Percentiles rank a stretch among this genome's conserved stretches.
These are phyloP conservation scores for Kalmanozyma brasiliensis DNA, from an alignment of 1,284 basidiomycete species.

Conservation along the genomic window DNA sequence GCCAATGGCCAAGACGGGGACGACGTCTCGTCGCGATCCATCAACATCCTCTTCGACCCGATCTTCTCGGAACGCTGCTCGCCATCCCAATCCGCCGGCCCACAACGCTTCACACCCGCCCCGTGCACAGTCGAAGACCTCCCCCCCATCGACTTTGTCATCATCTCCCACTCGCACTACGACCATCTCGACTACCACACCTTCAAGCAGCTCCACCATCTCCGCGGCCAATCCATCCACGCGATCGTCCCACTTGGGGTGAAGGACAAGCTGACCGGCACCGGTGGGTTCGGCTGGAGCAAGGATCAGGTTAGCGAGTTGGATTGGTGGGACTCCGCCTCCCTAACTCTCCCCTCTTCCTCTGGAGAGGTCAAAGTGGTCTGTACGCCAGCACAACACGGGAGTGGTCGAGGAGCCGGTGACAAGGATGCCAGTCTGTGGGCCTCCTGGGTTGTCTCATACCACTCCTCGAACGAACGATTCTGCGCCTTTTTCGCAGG, in stretches of 20 bases:
- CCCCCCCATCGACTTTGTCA: conserved; percentile 59
- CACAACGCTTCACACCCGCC: conserved; percentile 50
- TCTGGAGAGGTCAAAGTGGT: conserved; percentile 19
- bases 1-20: conserved; percentile 1
- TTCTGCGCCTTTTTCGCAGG: conserved; percentile 63
- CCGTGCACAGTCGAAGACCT: conserved; percentile 55
- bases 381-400: conserved; percentile 66
- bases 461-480: background rate
- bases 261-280: conserved; percentile 49
- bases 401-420: conserved; percentile 53
- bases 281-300: conserved; percentile 38
- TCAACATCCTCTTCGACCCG: conserved; percentile 63
- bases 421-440: conserved; percentile 58
- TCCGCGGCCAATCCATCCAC: conserved; percentile 30
- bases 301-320: conserved; percentile 52
- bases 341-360: conserved; percentile 3
- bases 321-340: conserved; percentile 65
- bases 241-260: conserved; percentile 61
- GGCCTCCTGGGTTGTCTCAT: conserved; percentile 60
- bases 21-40: conserved; percentile 11
- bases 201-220: conserved; percentile 44
- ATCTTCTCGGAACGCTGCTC: conserved; percentile 65
- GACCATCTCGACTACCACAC: conserved; percentile 64
- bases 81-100: conserved; percentile 59
- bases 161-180: conserved; percentile 66